phyloP scores from a whole-genome alignment of 2,329 filamentous ascomycete genomes.

The Fusarium tuaranense region DNA sequence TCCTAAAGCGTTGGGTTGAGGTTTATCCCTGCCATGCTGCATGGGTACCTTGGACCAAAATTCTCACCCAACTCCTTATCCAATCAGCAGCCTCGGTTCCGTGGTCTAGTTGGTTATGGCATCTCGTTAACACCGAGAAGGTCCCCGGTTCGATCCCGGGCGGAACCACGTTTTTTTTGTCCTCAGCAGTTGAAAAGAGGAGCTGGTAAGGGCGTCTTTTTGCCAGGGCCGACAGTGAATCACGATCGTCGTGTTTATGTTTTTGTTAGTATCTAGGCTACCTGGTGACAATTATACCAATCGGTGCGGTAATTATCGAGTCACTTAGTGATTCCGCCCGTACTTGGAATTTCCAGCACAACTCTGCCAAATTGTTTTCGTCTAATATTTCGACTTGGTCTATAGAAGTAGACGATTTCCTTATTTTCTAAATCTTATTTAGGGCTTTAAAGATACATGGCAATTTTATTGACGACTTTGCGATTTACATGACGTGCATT shows the following conservation, averaged over 20 bases:
- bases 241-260: background rate
- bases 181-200: no score
- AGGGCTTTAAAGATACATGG: background rate
- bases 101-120: constrained; percentile 1
- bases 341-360: no score
- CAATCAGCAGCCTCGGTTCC: background rate
- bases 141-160: constrained; percentile 1
- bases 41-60: background rate
- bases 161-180: background rate
- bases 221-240: background rate
- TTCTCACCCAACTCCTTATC: fast-evolving
- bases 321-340: no score
- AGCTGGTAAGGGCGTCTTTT: background rate
- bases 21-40: background rate
- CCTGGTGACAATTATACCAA: background rate
- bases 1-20: background rate
- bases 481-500: background rate
- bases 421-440: no score
- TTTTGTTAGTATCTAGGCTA: background rate
- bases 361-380: no score
- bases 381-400: no score
- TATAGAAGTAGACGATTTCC: no score
- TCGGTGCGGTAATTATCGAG: no score
- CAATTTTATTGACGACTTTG: background rate
- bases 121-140: constrained; percentile 2